A percentile compares a stretch with the other conserved stretches of the same genome.
phyloP scores from a whole-genome alignment of 176 grass and related monocot genomes.

The Oryza punctata region DNA sequence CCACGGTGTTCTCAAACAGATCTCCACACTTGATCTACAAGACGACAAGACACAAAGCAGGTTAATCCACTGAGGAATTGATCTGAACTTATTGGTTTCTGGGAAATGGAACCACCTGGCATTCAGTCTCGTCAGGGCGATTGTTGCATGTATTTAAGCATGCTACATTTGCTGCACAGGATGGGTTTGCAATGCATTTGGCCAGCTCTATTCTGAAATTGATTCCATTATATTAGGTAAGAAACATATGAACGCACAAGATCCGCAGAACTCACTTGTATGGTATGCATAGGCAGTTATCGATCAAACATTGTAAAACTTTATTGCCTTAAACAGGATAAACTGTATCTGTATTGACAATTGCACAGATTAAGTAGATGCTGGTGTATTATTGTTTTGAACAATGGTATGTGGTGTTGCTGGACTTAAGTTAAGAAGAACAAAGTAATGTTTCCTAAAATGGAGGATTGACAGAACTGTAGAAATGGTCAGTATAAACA shows the following conservation, averaged over 20 bases:
- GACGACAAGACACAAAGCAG: not conserved
- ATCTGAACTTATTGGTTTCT: not conserved
- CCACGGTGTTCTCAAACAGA: constrained; percentile 88
- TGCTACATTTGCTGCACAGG: constrained; percentile 94
- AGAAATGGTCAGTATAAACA: not conserved
- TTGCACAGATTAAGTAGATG: not conserved
- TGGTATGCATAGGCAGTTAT: not conserved
- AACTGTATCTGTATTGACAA: not conserved
- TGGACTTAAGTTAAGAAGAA: not conserved
- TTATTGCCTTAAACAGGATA: not conserved
- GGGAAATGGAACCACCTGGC: constrained; percentile 64
- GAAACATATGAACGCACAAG: not conserved
- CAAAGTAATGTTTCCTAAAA: not conserved
- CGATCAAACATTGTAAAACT: not conserved
- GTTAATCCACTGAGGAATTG: not conserved
- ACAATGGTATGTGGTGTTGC: not conserved
- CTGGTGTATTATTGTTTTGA: not conserved
- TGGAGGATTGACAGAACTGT: not conserved
- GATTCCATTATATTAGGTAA: not conserved
- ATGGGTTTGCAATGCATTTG: constrained; percentile 93
- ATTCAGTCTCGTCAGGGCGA: constrained; percentile 94
- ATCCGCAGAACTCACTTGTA: not conserved
- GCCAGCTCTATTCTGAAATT: constrained; percentile 80
- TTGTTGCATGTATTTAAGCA: constrained; percentile 95
- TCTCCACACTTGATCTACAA: constrained; percentile 92